phyloP scores from a whole-genome alignment of 2,329 filamentous ascomycete species.

The Elsinoe australis region DNA sequence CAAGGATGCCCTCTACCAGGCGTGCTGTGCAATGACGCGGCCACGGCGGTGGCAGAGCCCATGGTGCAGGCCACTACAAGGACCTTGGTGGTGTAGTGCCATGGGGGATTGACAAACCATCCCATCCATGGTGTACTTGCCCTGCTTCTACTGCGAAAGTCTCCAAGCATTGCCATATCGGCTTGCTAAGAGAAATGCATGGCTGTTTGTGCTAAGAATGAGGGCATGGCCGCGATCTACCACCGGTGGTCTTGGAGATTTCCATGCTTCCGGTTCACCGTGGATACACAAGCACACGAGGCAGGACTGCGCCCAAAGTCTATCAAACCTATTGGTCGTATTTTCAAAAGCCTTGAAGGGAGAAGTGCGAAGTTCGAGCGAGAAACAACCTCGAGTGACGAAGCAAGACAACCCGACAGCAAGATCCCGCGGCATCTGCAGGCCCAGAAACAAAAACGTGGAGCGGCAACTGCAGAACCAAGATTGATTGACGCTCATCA shows the following conservation, averaged over 20 bases:
- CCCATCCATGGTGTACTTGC: too few relatives aligned
- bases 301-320: constrained; percentile 1
- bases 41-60: too few relatives aligned
- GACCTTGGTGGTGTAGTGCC: too few relatives aligned
- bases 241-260: background rate
- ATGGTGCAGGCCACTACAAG: too few relatives aligned
- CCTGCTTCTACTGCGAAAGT: too few relatives aligned
- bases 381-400: background rate
- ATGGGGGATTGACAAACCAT: too few relatives aligned
- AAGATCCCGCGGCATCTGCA: background rate
- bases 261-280: background rate
- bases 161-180: background rate
- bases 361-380: background rate
- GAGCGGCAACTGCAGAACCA: background rate
- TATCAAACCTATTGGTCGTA: background rate
- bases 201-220: constrained; percentile 1
- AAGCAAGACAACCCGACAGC: background rate
- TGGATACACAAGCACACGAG: too few relatives aligned
- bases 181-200: constrained; percentile 6
- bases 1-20: too few relatives aligned
- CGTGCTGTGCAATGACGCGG: too few relatives aligned
- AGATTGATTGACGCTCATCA: background rate
- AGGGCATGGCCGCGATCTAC: constrained; percentile 3
- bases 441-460: background rate
- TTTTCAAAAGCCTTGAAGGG: background rate